Percentiles rank a stretch among this genome's conserved stretches.
These are phyloP conservation scores for Fusarium tricinctum DNA, from an alignment of 2,329 filamentous ascomycete species.

Conservation along the genomic window DNA sequence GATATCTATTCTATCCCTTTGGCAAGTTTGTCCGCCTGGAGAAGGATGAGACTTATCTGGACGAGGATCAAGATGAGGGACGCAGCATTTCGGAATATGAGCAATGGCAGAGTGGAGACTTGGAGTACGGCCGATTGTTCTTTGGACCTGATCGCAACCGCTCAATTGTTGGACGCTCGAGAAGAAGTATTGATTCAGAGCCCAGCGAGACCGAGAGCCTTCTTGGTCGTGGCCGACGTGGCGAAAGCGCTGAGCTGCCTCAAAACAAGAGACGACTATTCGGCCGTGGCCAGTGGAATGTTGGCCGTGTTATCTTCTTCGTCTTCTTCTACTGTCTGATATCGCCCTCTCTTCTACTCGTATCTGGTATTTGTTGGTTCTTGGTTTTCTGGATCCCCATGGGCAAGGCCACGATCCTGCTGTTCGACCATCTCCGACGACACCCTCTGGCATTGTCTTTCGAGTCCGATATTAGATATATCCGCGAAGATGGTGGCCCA, in stretches of 20 bases:
- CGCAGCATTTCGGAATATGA: slow-evolving; percentile 99
- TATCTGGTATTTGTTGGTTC: slow-evolving; percentile 93
- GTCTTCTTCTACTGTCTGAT: slow-evolving; percentile 95
- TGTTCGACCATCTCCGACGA: slow-evolving; percentile 91
- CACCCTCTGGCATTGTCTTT: slow-evolving; percentile 95
- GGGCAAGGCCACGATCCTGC: slow-evolving; percentile 91
- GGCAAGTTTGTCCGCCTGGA: slow-evolving; percentile 95
- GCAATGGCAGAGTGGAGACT: slow-evolving; percentile 97
- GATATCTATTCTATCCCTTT: slow-evolving; percentile 95
- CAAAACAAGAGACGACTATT: slow-evolving; percentile 86
- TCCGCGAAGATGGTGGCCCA: slow-evolving; percentile 77
- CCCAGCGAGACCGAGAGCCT: slow-evolving; percentile 90
- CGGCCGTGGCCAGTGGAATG: slow-evolving; percentile 94
- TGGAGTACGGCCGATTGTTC: slow-evolving; percentile 95
- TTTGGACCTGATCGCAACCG: slow-evolving; percentile 86
- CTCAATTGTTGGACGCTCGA: slow-evolving; percentile 86
- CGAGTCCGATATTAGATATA: slow-evolving; percentile 84
- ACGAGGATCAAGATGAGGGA: slow-evolving; percentile 95
- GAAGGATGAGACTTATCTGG: slow-evolving; percentile 92
- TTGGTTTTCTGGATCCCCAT: slow-evolving; percentile 98
- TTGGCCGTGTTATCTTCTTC: slow-evolving; percentile 96
- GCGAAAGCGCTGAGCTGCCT: slow-evolving; percentile 59
- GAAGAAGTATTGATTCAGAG: slow-evolving; percentile 88
- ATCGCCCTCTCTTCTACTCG: slow-evolving; percentile 85
- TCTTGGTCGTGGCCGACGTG: slow-evolving; percentile 73